Evolutionary conservation across 768 basidiomycete species (phyloP).

Genomic region (Coprinellus micaceus): DNA sequence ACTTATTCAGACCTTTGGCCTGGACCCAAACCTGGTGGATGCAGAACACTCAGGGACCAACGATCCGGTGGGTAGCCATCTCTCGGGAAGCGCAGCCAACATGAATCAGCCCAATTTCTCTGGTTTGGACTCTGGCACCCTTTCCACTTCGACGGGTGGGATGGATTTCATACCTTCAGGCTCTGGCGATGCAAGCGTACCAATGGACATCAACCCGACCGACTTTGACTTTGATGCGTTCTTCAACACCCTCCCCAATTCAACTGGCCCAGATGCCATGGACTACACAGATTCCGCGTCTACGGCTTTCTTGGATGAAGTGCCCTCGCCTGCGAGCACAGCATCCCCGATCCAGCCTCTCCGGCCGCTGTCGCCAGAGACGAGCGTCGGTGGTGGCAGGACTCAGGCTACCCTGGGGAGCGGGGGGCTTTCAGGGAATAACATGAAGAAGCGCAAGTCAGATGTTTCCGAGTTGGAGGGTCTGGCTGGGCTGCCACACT

Average conservation of each 20-base stretch:
- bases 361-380: conserved; percentile 21
- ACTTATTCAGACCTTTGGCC: conserved; percentile 66
- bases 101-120: no score
- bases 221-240: conserved; percentile 29
- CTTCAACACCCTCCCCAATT: conserved; percentile 16
- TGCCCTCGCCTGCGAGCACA: conserved; percentile 17
- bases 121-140: not conserved
- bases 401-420: no score
- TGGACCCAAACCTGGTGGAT: conserved; percentile 45
- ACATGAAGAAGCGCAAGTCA: conserved; percentile 33
- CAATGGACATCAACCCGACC: not conserved
- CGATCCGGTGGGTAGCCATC: no score
- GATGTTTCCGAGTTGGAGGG: conserved; percentile 21
- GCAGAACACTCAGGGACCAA: not conserved
- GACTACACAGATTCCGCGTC: conserved; percentile 16
- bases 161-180: not conserved
- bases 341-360: conserved; percentile 21
- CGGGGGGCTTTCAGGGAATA: no score
- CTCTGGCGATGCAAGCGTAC: conserved; percentile 4
- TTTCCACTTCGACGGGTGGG: not conserved
- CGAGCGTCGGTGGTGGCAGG: no score
- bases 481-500: not conserved
- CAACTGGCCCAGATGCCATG: not conserved
- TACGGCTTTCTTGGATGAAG: conserved; percentile 28
- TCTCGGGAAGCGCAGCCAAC: no score